A percentile compares a stretch with the other conserved stretches of the same genome.
These are phyloP conservation scores for Aspergillus chevalieri DNA, from an alignment of 2,329 filamentous ascomycete genomes.

Conservation along the genomic window DNA sequence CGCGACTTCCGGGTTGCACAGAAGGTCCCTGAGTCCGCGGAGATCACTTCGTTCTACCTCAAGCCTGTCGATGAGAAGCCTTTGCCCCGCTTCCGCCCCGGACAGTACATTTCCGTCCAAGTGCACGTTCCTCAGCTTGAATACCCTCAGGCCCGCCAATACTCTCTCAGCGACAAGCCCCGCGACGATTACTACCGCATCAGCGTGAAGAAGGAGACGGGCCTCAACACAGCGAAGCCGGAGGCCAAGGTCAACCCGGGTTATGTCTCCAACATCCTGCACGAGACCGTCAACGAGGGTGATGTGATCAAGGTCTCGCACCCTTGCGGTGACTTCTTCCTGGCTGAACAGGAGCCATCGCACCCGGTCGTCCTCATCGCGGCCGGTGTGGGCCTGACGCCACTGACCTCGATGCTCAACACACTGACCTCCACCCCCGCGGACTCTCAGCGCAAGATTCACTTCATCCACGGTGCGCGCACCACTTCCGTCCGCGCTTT, in stretches of 20 bases:
- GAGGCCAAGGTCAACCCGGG: conserved; percentile 51
- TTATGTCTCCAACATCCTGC: conserved; percentile 63
- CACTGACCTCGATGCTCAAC: conserved; percentile 57
- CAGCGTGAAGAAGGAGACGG: conserved; percentile 62
- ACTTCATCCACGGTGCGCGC: conserved; percentile 56
- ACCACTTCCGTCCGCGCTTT: conserved; percentile 47
- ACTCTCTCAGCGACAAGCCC: conserved; percentile 64
- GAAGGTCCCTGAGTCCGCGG: conserved; percentile 61
- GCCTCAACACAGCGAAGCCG: conserved; percentile 43
- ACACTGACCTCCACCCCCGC: conserved; percentile 39
- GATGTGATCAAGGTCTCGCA: conserved; percentile 61
- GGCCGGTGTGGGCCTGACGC: conserved; percentile 56
- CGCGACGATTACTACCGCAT: conserved; percentile 60
- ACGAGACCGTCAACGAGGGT: conserved; percentile 56
- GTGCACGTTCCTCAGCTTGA: conserved; percentile 54
- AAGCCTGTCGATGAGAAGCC: conserved; percentile 55
- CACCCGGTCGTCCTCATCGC: conserved; percentile 56
- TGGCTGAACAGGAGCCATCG: conserved; percentile 32
- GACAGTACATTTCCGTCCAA: conserved; percentile 65
- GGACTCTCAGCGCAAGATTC: conserved; percentile 44
- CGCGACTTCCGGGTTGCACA: conserved; percentile 59
- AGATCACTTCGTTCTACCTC: conserved; percentile 66
- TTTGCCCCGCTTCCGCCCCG: conserved; percentile 61
- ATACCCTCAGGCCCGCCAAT: conserved; percentile 63
- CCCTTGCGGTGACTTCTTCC: conserved; percentile 58